These are phyloP conservation scores for Scutellospora calospora DNA, from an alignment of 371 early-diverging fungal genomes.

Conservation along the genomic window DNA sequence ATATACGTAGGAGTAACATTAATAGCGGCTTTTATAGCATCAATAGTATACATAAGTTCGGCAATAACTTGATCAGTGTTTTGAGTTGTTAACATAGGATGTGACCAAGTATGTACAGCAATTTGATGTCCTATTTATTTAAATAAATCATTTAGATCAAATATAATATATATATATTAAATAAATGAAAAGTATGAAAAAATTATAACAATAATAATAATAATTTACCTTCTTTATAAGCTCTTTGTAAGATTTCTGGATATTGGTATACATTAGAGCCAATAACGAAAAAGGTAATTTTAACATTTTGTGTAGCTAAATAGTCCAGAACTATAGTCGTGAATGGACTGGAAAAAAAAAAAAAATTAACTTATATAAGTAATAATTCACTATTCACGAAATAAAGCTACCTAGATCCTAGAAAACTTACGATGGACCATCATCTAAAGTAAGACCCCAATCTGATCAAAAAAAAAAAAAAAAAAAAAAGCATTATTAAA, in stretches of 20 bases:
- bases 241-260: slow-evolving; percentile 62
- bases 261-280: slow-evolving; percentile 64
- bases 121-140: slow-evolving; percentile 53
- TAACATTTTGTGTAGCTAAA: slow-evolving; percentile 59
- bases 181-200: background rate
- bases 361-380: background rate
- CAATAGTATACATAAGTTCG: slow-evolving; percentile 66
- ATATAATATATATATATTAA: background rate
- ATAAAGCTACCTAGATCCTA: background rate
- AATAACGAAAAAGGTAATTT: slow-evolving; percentile 71
- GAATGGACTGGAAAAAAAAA: slow-evolving; percentile 18
- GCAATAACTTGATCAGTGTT: slow-evolving; percentile 74
- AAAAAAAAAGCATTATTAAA: too few relatives aligned
- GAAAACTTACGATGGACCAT: slow-evolving; percentile 45
- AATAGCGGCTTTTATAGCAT: slow-evolving; percentile 53
- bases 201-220: slow-evolving; percentile 43
- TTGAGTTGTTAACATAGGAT: slow-evolving; percentile 66
- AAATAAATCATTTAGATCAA: background rate
- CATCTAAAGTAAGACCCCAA: slow-evolving; percentile 54
- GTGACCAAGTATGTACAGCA: slow-evolving; percentile 65
- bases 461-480: slow-evolving; percentile 15
- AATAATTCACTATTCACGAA: background rate
- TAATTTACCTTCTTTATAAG: slow-evolving; percentile 52
- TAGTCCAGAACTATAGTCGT: slow-evolving; percentile 60
- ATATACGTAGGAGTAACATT: slow-evolving; percentile 62